Conservation (phyloP, 2,329 filamentous ascomycete genomes). For the Fusarium stilboides region DNA sequence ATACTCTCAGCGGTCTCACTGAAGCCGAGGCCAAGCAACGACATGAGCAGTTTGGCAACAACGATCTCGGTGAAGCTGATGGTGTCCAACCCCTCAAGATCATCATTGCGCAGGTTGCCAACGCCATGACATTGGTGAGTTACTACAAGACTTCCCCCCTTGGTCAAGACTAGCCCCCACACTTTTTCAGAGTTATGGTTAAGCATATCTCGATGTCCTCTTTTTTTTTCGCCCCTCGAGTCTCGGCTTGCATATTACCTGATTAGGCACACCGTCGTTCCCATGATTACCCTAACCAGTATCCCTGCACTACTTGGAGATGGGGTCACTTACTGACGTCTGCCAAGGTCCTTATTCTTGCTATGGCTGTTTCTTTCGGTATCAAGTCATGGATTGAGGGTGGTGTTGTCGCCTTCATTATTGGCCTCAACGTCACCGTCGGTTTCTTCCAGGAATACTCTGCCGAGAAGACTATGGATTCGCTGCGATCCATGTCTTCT, state of each 20-base stretch:
- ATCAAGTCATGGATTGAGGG: conserved; percentile 74
- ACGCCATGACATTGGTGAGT: conserved; percentile 77
- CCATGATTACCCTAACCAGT: conserved; percentile 56
- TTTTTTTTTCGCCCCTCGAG: conserved; percentile 54
- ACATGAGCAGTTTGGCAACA: conserved; percentile 69
- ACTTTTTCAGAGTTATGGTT: conserved; percentile 11
- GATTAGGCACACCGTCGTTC: conserved; percentile 60
- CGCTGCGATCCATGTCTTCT: conserved; percentile 60
- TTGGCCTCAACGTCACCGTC: conserved; percentile 71
- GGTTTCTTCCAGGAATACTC: conserved; percentile 64
- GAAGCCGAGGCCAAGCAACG: conserved; percentile 65
- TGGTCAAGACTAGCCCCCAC: conserved; percentile 19
- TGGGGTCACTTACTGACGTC: conserved; percentile 34
- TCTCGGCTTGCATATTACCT: conserved; percentile 50
- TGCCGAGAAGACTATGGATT: conserved; percentile 67
- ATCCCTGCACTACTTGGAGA: conserved; percentile 17
- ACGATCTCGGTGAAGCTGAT: conserved; percentile 65
- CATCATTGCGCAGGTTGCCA: conserved; percentile 75
- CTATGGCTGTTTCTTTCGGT: conserved; percentile 71
- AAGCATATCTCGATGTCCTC: conserved; percentile 33
- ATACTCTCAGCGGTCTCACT: conserved; percentile 68
- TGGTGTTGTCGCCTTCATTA: conserved; percentile 71
- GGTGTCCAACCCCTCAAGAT: conserved; percentile 71
- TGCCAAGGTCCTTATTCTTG: conserved; percentile 65
- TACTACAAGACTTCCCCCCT: background rate